Evolutionary conservation across 306 rosid genomes (phyloP).

Genomic region (Carpinus viminea): DNA sequence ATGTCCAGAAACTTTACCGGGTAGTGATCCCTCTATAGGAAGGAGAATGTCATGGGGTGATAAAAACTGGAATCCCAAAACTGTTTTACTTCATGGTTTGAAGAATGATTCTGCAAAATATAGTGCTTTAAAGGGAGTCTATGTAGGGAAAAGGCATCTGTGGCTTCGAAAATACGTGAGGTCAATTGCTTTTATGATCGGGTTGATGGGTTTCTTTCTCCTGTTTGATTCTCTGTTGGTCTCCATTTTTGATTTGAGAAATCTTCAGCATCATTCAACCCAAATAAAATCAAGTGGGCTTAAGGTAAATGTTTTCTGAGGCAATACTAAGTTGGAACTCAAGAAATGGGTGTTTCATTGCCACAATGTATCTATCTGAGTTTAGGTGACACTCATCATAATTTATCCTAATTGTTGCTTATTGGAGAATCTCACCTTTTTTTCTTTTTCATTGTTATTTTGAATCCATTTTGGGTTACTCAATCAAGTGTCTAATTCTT

Average conservation of each 20-base stretch:
- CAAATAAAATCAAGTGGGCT: slow-evolving; percentile 38
- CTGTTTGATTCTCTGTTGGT: slow-evolving; percentile 74
- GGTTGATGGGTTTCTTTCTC: slow-evolving; percentile 63
- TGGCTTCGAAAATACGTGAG: slow-evolving; percentile 67
- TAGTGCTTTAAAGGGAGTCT: slow-evolving; percentile 50
- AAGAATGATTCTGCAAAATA: slow-evolving; percentile 60
- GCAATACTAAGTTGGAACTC: background rate
- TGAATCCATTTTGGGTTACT: background rate
- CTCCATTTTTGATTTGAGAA: slow-evolving; percentile 53
- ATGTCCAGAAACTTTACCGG: slow-evolving; percentile 29
- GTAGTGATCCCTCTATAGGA: slow-evolving; percentile 47
- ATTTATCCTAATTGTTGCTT: background rate
- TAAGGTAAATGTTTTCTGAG: slow-evolving; percentile 37
- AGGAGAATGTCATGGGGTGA: slow-evolving; percentile 56
- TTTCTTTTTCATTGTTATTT: background rate
- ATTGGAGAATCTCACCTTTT: background rate
- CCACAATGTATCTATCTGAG: background rate
- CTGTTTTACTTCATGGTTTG: slow-evolving; percentile 46
- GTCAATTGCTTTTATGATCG: slow-evolving; percentile 54
- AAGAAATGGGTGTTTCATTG: background rate
- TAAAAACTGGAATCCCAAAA: slow-evolving; percentile 53
- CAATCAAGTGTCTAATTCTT: background rate
- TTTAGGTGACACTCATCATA: background rate
- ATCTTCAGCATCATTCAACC: slow-evolving; percentile 38
- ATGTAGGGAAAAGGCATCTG: slow-evolving; percentile 52